A percentile compares a stretch with the other conserved stretches of the same genome.
These are phyloP conservation scores for Camillea tinctor DNA, from an alignment of 2,329 filamentous ascomycete species.

Conservation along the genomic window DNA sequence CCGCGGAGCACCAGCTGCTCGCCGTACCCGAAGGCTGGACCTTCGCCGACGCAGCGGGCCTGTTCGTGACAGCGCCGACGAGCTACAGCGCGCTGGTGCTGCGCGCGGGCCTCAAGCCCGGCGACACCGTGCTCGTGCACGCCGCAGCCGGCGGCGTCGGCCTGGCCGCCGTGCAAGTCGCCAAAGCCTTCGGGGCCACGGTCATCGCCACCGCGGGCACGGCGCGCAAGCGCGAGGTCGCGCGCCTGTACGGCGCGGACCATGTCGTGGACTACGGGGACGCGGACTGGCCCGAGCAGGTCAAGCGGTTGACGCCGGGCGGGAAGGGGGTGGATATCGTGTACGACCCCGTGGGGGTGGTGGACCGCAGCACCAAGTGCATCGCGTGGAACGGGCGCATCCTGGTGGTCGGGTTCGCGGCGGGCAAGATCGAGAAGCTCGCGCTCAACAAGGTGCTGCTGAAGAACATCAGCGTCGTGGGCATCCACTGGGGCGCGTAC, in stretches of 20 bases:
- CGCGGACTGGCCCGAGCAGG: constrained; percentile 60
- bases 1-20: constrained; percentile 64
- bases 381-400: constrained; percentile 90
- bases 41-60: constrained; percentile 78
- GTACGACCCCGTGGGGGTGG: constrained; percentile 89
- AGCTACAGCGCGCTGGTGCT: constrained; percentile 81
- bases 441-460: constrained; percentile 88
- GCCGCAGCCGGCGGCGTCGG: constrained; percentile 92
- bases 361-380: constrained; percentile 86
- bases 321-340: constrained; percentile 82
- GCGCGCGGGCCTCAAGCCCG: constrained; percentile 71
- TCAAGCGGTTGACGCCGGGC: constrained; percentile 75
- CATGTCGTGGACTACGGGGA: constrained; percentile 75
- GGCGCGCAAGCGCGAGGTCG: constrained; percentile 75
- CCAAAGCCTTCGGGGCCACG: constrained; percentile 85
- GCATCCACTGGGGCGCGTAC: constrained; percentile 91
- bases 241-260: constrained; percentile 79
- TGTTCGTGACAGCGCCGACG: constrained; percentile 91
- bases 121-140: constrained; percentile 87
- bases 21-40: constrained; percentile 80
- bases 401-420: constrained; percentile 86
- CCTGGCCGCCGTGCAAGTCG: constrained; percentile 86
- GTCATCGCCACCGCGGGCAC: constrained; percentile 93
- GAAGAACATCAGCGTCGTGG: constrained; percentile 90
- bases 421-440: constrained; percentile 83